Conservation (phyloP, 352 stramenopile genomes). For the Globisporangium spinosum region DNA sequence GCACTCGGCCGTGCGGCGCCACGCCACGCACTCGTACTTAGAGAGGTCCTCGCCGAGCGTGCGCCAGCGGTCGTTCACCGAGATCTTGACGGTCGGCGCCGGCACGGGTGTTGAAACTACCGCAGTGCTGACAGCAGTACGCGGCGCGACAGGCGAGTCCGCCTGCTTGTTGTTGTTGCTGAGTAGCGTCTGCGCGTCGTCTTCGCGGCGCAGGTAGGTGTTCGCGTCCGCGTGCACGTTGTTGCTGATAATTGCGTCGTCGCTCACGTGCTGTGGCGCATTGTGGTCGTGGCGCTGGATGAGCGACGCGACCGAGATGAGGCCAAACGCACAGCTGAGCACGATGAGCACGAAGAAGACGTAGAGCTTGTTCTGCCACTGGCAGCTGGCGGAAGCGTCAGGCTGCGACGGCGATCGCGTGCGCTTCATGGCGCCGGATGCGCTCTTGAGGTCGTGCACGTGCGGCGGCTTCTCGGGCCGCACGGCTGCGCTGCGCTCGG, state of each 20-base stretch:
- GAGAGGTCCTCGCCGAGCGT: constrained; percentile 24
- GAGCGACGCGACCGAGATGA: constrained; percentile 51
- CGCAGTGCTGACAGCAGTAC: neutral
- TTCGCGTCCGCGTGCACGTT: constrained; percentile 9
- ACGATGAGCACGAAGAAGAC: constrained; percentile 43
- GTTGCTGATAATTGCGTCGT: constrained; percentile 1
- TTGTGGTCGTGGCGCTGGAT: constrained; percentile 43
- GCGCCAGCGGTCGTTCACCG: constrained; percentile 10
- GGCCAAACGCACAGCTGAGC: constrained; percentile 43
- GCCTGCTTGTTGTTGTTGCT: constrained; percentile 5
- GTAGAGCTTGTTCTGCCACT: constrained; percentile 19
- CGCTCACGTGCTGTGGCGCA: constrained; percentile 2
- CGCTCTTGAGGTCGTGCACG: constrained; percentile 1
- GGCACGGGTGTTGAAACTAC: neutral
- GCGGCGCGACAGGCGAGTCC: neutral
- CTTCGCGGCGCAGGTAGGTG: constrained; percentile 16
- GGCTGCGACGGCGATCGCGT: neutral
- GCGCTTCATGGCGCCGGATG: neutral
- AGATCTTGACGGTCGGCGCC: constrained; percentile 11
- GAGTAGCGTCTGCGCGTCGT: constrained; percentile 12
- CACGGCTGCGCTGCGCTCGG: constrained; percentile 13
- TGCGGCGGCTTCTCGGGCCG: constrained; percentile 11
- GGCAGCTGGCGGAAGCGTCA: neutral
- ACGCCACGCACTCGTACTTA: constrained; percentile 53
- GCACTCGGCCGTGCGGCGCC: constrained; percentile 42